These are phyloP conservation scores for Lablab purpureus DNA, from an alignment of 306 rosid genomes.

Conservation along the genomic window DNA sequence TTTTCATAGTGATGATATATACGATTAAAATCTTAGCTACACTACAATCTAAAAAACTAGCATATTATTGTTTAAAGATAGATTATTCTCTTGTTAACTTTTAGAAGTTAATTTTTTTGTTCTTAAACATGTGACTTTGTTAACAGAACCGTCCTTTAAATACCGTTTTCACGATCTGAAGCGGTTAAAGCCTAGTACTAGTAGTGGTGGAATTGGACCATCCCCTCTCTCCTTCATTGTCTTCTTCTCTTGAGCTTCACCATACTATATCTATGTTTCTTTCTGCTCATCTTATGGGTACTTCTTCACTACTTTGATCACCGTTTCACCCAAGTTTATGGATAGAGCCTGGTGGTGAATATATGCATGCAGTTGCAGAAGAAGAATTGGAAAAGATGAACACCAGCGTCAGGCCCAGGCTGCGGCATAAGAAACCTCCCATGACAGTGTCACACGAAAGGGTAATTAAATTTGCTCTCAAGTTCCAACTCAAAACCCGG, in stretches of 20 bases:
- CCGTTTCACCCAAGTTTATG: conserved; percentile 29
- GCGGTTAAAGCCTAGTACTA: conserved; percentile 38
- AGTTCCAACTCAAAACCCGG: conserved; percentile 33
- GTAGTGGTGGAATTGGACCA: conserved; percentile 6
- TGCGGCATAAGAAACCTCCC: conserved; percentile 61
- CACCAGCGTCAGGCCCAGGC: conserved; percentile 53
- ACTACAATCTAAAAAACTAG: too few relatives aligned
- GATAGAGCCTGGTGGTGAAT: neutral
- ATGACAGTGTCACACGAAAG: conserved; percentile 50
- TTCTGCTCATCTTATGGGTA: neutral
- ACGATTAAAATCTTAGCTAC: too few relatives aligned
- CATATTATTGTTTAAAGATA: too few relatives aligned
- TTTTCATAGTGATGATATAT: too few relatives aligned
- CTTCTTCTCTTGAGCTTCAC: conserved; percentile 16
- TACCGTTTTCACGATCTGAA: conserved; percentile 20
- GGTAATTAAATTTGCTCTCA: conserved; percentile 52
- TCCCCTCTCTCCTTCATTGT: neutral
- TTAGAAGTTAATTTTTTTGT: too few relatives aligned
- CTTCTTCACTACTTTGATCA: neutral
- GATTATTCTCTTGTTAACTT: too few relatives aligned
- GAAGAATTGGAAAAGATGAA: conserved; percentile 60
- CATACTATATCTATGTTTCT: neutral
- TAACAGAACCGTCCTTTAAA: conserved; percentile 18
- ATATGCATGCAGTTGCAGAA: conserved; percentile 59
- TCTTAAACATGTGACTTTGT: neutral